These are phyloP conservation scores for Suillus luteus DNA, from an alignment of 768 basidiomycete genomes.

Conservation along the genomic window DNA sequence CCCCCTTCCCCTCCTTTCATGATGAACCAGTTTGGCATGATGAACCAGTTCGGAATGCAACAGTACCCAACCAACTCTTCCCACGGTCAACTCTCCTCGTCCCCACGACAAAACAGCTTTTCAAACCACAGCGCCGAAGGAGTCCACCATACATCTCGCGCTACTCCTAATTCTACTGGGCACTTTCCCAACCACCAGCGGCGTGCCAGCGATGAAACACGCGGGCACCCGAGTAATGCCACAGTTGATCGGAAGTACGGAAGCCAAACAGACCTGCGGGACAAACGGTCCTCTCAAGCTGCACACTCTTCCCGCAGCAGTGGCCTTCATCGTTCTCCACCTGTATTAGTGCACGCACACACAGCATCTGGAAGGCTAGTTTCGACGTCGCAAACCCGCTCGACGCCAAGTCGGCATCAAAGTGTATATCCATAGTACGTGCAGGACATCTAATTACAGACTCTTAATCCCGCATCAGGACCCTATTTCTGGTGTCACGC, in stretches of 20 bases:
- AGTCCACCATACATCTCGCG: slow-evolving; percentile 19
- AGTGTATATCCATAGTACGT: slow-evolving; percentile 24
- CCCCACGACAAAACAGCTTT: slow-evolving; percentile 23
- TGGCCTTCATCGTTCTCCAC: slow-evolving; percentile 24
- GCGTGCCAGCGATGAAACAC: slow-evolving; percentile 34
- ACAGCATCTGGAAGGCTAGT: slow-evolving; percentile 20
- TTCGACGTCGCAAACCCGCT: slow-evolving; percentile 21
- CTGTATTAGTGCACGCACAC: slow-evolving; percentile 17
- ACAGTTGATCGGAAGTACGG: slow-evolving; percentile 17
- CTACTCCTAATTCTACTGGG: slow-evolving; percentile 21
- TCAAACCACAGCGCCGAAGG: slow-evolving; percentile 31
- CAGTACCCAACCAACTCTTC: slow-evolving; percentile 36
- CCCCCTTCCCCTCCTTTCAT: slow-evolving; percentile 78
- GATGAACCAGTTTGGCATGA: slow-evolving; percentile 56
- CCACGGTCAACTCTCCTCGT: slow-evolving; percentile 34
- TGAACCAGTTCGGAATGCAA: slow-evolving; percentile 53
- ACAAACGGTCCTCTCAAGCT: slow-evolving; percentile 15
- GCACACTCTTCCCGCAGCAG: slow-evolving; percentile 13
- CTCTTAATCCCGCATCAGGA: slow-evolving; percentile 15
- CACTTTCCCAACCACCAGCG: slow-evolving; percentile 25
- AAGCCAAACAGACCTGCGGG: slow-evolving; percentile 22
- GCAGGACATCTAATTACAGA: background rate
- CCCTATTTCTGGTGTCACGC: slow-evolving; percentile 12
- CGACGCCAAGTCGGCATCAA: slow-evolving; percentile 20
- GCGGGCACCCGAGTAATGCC: slow-evolving; percentile 16